Base-by-base conservation (phyloP, 2,329 filamentous ascomycete species). In the Aphanoascus verrucosus region DNA sequence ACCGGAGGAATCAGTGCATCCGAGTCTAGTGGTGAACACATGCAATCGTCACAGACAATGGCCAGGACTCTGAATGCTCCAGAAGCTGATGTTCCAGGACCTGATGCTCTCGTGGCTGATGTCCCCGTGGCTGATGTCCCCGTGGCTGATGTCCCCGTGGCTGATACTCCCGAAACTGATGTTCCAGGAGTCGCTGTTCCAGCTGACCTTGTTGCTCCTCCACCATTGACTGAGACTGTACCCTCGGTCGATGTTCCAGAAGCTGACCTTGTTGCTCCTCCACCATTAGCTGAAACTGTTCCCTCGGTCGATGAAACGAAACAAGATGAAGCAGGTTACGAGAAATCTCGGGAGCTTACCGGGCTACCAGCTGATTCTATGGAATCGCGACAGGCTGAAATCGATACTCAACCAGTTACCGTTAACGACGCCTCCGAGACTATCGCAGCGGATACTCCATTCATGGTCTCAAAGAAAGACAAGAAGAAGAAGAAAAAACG, bases 381-480 rank as follows among this genome's bases (percentile, higher is more conserved):
- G 12, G n/a, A 47, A 14, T 31, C 5, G 14, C 31, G 2, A 28
- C 34, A 49, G 6, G 32, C 7, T 28, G 23, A 28, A 28, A 28
- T 28, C 3, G 23, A 28, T 9, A 52, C 43, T 17, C 20, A 32
- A 17, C 14, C 20, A 5, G 50, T 5, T n/a, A 12, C 42, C 28
- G 17, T 14, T 17, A 32, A 19, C n/a, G 23, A 34, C 20, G 11
- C 31, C n/a, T 31, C 37, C 37, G 37, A 40, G 17, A n/a, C 37
- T n/a, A 17, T 40, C 37, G 37, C 3, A 40, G 11, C 37, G 3
- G 37, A 40, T 37, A 7, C 50, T 53, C 28, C 50, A 20, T n/a
- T 17, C n/a, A 11, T 45, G n/a, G 49, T 59, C 4, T 66, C 65
- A 57, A 61, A 59, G 51, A 59, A 58, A 17, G 64, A 63, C 49